Evolutionary conservation across 257 asterid species (phyloP).

Genomic region (Buddleja alternifolia): DNA sequence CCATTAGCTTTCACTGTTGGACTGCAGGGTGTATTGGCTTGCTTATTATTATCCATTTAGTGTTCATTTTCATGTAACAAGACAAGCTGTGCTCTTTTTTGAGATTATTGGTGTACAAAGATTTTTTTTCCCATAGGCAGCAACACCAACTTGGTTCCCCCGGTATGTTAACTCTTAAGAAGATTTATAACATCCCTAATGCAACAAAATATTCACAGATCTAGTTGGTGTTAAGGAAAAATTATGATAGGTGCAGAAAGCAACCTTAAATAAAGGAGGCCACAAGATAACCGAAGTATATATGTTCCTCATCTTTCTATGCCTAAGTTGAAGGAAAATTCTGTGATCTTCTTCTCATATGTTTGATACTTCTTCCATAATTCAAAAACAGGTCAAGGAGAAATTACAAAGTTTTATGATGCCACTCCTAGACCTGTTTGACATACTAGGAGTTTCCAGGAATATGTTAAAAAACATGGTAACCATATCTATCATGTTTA

Average conservation of each 20-base stretch:
- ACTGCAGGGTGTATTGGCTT: constrained; percentile 14
- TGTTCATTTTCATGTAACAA: not conserved
- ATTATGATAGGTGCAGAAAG: too few species aligned
- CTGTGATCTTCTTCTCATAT: not conserved
- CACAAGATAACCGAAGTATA: not conserved
- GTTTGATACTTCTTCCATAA: constrained; percentile 2
- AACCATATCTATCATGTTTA: too few species aligned
- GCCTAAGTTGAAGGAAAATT: not conserved
- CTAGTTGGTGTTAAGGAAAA: too few species aligned
- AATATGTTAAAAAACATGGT: not conserved
- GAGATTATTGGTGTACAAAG: not conserved
- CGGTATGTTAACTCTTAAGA: constrained; percentile 4
- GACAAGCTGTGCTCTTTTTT: not conserved
- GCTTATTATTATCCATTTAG: not conserved
- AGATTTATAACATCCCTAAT: not conserved
- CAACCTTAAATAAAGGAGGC: not conserved
- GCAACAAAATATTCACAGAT: not conserved
- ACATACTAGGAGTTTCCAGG: not conserved
- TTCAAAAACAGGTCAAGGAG: not conserved
- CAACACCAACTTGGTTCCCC: not conserved
- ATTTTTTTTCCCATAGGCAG: not conserved
- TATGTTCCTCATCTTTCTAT: not conserved
- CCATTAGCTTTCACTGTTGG: not conserved
- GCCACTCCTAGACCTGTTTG: not conserved
- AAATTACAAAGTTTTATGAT: not conserved